Evolutionary conservation across 192 early-diverging fungal species (phyloP).

Genomic region (Entomortierella chlamydospora): DNA sequence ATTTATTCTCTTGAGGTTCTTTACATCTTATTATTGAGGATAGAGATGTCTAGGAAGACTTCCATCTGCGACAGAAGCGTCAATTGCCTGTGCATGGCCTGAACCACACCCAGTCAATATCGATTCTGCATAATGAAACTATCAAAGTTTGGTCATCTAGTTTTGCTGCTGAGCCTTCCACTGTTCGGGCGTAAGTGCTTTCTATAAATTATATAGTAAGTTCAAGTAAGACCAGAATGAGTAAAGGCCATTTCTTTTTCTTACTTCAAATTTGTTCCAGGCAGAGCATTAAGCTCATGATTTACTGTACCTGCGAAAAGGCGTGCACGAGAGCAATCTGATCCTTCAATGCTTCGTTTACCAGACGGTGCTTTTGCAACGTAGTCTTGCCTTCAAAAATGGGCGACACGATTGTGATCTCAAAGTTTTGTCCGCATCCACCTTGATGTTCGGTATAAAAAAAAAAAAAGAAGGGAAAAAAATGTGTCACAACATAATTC

Average conservation of each 20-base stretch:
- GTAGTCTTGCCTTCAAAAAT: conserved; percentile 77
- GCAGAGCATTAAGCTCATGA: no score
- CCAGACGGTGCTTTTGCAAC: conserved; percentile 81
- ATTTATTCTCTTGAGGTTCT: no score
- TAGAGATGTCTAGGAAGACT: no score
- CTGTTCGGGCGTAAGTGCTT: conserved; percentile 76
- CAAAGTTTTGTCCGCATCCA: conserved; percentile 87
- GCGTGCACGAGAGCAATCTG: conserved; percentile 86
- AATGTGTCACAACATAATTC: no score
- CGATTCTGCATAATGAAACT: no score
- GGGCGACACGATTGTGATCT: conserved; percentile 80
- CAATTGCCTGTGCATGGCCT: no score
- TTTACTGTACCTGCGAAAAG: conserved; percentile 78
- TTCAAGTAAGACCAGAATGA: not conserved
- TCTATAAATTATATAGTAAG: conserved; percentile 49
- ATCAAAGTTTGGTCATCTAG: conserved; percentile 1
- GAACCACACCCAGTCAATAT: no score
- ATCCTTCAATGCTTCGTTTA: conserved; percentile 83
- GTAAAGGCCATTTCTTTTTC: not conserved
- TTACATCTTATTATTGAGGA: no score
- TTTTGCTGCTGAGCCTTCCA: conserved; percentile 57
- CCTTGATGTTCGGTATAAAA: conserved; percentile 38
- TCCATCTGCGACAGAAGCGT: no score
- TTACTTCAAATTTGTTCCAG: no score
- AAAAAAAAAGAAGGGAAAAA: not conserved